phyloP scores from a whole-genome alignment of 805 yeast genomes.

The Peterozyma xylosa region DNA sequence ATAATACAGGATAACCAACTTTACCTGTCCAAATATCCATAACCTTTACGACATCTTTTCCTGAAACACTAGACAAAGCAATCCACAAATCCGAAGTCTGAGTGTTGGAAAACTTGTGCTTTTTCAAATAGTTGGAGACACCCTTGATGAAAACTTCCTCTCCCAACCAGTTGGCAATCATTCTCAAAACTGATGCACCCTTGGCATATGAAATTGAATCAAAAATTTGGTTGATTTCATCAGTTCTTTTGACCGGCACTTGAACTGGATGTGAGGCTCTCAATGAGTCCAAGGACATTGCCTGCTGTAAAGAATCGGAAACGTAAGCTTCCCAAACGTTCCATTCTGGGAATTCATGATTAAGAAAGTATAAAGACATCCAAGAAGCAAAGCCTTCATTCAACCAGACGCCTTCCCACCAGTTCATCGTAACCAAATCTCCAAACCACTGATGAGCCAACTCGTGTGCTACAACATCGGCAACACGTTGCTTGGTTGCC shows the following conservation, averaged over 20 bases:
- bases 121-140: conserved; percentile 59
- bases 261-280: conserved; percentile 73
- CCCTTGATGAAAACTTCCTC: conserved; percentile 64
- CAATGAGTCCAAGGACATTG: conserved; percentile 48
- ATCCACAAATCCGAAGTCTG: conserved; percentile 69
- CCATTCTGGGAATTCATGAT: conserved; percentile 73
- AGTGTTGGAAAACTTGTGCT: conserved; percentile 62
- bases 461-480: conserved; percentile 81
- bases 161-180: conserved; percentile 70
- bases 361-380: conserved; percentile 68
- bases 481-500: conserved; percentile 60
- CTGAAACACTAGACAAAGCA: conserved; percentile 54
- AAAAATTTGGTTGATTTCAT: conserved; percentile 76
- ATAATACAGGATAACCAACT: conserved; percentile 57
- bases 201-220: conserved; percentile 77
- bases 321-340: conserved; percentile 57
- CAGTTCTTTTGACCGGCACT: conserved; percentile 70
- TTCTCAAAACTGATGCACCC: conserved; percentile 72
- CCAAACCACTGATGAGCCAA: conserved; percentile 93
- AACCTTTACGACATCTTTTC: conserved; percentile 47
- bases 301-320: conserved; percentile 41
- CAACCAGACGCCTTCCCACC: conserved; percentile 92
- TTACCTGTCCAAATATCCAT: conserved; percentile 67
- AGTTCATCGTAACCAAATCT: conserved; percentile 81
- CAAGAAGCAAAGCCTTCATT: conserved; percentile 92